Percentiles rank a stretch among this genome's conserved stretches.
phyloP scores from a whole-genome alignment of 805 yeast species.

The Barnettozyma vustinii region DNA sequence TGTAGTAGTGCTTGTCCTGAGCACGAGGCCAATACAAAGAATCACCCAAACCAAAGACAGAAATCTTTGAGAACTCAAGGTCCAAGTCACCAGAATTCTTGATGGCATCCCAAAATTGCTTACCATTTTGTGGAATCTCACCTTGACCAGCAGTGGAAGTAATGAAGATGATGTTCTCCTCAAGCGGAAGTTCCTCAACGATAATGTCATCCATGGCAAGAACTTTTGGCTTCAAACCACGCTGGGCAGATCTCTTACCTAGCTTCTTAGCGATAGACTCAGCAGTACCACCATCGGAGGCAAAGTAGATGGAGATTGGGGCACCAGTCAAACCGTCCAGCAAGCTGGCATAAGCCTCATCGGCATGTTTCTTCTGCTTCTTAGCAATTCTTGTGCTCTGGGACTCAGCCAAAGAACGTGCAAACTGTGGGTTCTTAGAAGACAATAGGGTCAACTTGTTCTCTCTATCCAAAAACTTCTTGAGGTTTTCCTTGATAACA shows the following conservation, averaged over 20 bases:
- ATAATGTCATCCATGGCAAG: constrained; percentile 58
- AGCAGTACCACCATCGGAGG: constrained; percentile 90
- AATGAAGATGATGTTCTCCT: constrained; percentile 46
- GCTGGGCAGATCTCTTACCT: constrained; percentile 50
- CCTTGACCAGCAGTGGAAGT: constrained; percentile 97
- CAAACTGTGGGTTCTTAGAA: constrained; percentile 63
- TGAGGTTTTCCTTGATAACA: constrained; percentile 67
- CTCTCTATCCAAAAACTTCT: constrained; percentile 82
- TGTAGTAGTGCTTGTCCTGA: constrained; percentile 90
- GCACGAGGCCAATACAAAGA: constrained; percentile 97
- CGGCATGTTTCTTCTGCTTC: constrained; percentile 62
- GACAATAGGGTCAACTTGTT: constrained; percentile 79
- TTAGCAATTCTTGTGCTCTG: constrained; percentile 56
- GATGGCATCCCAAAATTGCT: constrained; percentile 68
- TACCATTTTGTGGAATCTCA: constrained; percentile 76
- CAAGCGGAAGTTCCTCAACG: constrained; percentile 47
- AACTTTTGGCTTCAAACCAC: constrained; percentile 44
- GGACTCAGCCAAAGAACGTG: constrained; percentile 62
- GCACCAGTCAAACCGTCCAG: constrained; percentile 90
- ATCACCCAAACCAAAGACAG: constrained; percentile 90
- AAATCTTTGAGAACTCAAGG: constrained; percentile 57
- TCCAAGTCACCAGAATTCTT: constrained; percentile 64
- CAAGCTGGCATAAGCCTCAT: constrained; percentile 68
- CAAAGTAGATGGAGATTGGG: constrained; percentile 70
- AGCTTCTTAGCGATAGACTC: constrained; percentile 73